Conservation (phyloP, 2,329 filamentous ascomycete genomes). For the Aureobasidium sp. region DNA sequence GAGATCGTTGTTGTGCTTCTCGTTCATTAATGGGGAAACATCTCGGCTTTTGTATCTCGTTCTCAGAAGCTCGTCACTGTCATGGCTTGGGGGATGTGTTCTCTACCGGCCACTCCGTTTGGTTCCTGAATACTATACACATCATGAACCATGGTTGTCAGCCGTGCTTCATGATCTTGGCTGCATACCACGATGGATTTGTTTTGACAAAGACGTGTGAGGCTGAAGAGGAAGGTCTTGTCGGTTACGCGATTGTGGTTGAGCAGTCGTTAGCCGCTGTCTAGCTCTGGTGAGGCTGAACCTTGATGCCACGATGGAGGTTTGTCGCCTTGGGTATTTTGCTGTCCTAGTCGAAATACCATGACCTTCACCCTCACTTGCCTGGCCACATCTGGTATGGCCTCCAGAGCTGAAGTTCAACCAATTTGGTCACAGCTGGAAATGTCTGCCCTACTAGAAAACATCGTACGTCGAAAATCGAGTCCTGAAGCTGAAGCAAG, state of each 20-base stretch:
- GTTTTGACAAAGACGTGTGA: constrained; percentile 8
- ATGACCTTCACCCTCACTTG: no score
- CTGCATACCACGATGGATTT: neutral
- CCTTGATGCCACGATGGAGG: neutral
- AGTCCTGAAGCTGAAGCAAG: neutral
- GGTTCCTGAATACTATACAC: constrained; percentile 3
- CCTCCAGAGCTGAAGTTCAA: constrained; percentile 6
- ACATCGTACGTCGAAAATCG: neutral
- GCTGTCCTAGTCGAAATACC: no score
- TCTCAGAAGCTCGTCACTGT: neutral
- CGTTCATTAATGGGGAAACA: neutral
- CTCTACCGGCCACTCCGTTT: neutral
- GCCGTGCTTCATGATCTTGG: constrained; percentile 1
- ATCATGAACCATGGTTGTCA: constrained; percentile 3
- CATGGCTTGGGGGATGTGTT: neutral
- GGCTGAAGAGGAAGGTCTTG: constrained; percentile 2
- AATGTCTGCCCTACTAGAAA: neutral
- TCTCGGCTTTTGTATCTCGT: constrained; percentile 7
- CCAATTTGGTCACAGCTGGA: neutral
- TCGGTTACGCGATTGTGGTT: neutral
- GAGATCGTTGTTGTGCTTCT: constrained; percentile 7
- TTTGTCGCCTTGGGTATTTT: no score
- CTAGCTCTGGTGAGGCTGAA: neutral
- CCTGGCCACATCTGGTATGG: neutral
- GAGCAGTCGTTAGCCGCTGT: constrained; percentile 1